Evolutionary conservation across 371 early-diverging fungal species (phyloP), one percentile per base, ranked within the genome.

Genomic region (Mucor lusitanicus): DNA sequence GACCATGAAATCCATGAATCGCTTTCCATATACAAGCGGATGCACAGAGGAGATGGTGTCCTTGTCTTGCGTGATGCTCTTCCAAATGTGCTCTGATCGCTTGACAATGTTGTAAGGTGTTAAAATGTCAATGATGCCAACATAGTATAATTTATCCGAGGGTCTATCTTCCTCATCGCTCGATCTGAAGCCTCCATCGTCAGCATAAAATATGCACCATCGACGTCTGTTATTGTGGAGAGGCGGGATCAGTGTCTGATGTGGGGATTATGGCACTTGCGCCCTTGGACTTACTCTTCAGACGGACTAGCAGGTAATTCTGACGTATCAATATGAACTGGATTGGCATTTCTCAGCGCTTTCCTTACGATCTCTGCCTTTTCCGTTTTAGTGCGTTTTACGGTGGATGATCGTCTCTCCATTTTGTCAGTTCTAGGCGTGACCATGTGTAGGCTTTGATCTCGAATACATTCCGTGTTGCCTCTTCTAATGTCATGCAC

Each of bases 71-170:
- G 83, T 83, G 48, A 96, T 61, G 21, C 90, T 81, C 79, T 96
- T 98, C 88, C 90, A 94, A 28, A 90, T 73, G 68, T 92, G 91
- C 73, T 98, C 98, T 27, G 90, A 54, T 69, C 89, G 87, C 78
- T 98, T 98, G 57, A 82, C 78, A 57, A 86, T 74, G 69, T 91
- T 91, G 80, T 97, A 98, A 2, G 93, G 92, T 19, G 98, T 98
- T 55, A 98, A 85, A 56, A 97, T 96, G 68, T 98, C 98, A 57
- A 98, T 98, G 65, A 97, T 88, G 5, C 97, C 97, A 50, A 97
- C 76, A 72, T 93, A 96, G 77, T 97, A 97, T 17, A 97, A 80
- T 59, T 90, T 84, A 63, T 89, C 81, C 2, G 85, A 73, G 6
- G 87, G 83, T 30, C 80, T 73, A 76, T 94, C 87, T 55, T 81